Base-by-base conservation (phyloP, 1,284 basidiomycete genomes). In the Ganoderma resinaceum region DNA sequence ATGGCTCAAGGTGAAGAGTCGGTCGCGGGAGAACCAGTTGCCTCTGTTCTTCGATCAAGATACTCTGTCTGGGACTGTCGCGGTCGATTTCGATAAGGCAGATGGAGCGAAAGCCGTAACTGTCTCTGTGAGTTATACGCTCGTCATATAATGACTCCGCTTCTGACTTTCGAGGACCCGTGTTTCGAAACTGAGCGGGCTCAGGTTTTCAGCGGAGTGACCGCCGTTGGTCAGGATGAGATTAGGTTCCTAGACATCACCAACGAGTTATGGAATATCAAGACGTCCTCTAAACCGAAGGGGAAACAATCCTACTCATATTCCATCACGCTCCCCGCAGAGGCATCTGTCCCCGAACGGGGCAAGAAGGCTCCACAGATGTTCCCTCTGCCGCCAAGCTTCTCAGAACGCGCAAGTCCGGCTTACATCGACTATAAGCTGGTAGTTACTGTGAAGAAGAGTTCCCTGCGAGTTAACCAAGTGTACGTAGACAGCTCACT, bases 391-490 rank as follows among this genome's bases (percentile, higher is more conserved):
- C 81, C 82, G 0, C 81, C 81, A 5, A 81, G 76, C 16, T 82
- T 82, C 71, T 77, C 79, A 26, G 82, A 83, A 70, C 76, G 80
- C 18, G 81, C 80, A 1, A 80, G 79, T 42, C 75, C 81, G 2
- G 78, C 76, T 12, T 82, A 83, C 58, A 76, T 83, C 62, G 81
- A 83, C 66, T 83, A 83, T 73, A 80, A 79, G 72, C 65, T 83
- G 23, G 67, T 77, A 11, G 79, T 79, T 26, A 81, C 78, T 8
- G 76, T 82, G n/a, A 76, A 75, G 31, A 75, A 79, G 38, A 75
- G 78, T 11, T 63, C 75, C 2, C 75, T 81, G 61, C 76, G 75
- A 67, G 76, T 80, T 26, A 77, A 81, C 66, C 77, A 78, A 65
- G 78, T 74, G 81, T 81, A 68, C 40, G 77, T 29, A 26, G 11